Evolutionary conservation across 371 early-diverging fungal genomes (phyloP).

Genomic region (Rhizopus arrhizus): DNA sequence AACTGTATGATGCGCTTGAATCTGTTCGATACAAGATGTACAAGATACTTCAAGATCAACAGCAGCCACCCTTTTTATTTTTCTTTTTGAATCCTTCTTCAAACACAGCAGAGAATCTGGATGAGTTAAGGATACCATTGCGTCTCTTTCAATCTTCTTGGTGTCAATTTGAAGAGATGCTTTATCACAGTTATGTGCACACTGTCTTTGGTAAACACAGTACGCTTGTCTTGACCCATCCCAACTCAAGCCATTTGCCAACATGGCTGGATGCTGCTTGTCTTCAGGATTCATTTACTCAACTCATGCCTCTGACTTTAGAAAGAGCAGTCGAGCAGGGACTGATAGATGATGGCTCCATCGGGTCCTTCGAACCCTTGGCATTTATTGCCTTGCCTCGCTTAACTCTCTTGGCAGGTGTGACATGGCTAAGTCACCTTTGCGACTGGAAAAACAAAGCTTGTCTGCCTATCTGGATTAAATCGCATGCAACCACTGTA

Average conservation of each 20-base stretch:
- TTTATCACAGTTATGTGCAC: slow-evolving; percentile 29
- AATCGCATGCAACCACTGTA: not conserved
- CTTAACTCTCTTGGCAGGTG: slow-evolving; percentile 32
- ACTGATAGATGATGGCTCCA: slow-evolving; percentile 3
- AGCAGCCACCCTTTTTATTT: not conserved
- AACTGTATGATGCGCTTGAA: slow-evolving; percentile 8
- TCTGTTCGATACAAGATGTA: slow-evolving; percentile 7
- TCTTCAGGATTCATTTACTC: slow-evolving; percentile 32
- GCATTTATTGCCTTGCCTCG: slow-evolving; percentile 35
- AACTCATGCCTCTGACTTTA: slow-evolving; percentile 25
- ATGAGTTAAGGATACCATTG: not conserved
- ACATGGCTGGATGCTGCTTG: slow-evolving; percentile 1
- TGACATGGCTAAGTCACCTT: slow-evolving; percentile 29
- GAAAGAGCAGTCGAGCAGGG: slow-evolving; percentile 22
- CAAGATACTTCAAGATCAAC: slow-evolving; percentile 5
- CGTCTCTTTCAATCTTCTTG: slow-evolving; percentile 11
- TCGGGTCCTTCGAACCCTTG: slow-evolving; percentile 28
- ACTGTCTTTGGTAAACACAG: slow-evolving; percentile 25
- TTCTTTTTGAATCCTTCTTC: not conserved
- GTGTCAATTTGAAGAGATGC: slow-evolving; percentile 25
- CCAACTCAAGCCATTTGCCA: not conserved
- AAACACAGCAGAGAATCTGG: not conserved
- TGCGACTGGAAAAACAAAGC: slow-evolving; percentile 22
- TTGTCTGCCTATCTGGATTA: slow-evolving; percentile 18
- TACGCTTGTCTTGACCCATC: not conserved